These are phyloP conservation scores for Hymenoscyphus occultus DNA, from an alignment of 2,329 filamentous ascomycete species.

Conservation along the genomic window DNA sequence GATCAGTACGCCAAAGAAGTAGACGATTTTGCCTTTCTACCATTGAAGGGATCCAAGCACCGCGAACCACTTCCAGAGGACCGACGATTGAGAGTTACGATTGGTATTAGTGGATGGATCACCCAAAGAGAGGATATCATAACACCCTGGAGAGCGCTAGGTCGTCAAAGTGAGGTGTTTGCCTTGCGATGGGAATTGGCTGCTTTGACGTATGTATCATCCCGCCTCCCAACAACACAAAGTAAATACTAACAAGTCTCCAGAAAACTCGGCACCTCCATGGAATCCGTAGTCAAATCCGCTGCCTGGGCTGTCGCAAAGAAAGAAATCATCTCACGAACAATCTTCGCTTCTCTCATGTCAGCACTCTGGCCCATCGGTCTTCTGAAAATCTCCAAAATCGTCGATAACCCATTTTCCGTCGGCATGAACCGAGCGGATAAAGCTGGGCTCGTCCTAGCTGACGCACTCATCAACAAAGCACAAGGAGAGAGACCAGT, in stretches of 20 bases:
- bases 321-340: slow-evolving; percentile 60
- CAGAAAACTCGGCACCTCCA: slow-evolving; percentile 68
- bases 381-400: slow-evolving; percentile 61
- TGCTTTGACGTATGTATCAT: slow-evolving; percentile 50
- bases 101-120: slow-evolving; percentile 81
- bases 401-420: slow-evolving; percentile 79
- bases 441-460: slow-evolving; percentile 76
- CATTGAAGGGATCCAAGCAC: slow-evolving; percentile 55
- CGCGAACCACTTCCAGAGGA: slow-evolving; percentile 51
- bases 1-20: slow-evolving; percentile 84
- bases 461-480: slow-evolving; percentile 77
- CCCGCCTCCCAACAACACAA: not conserved
- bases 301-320: slow-evolving; percentile 76
- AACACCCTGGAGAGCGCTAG: slow-evolving; percentile 75
- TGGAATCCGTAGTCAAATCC: slow-evolving; percentile 74
- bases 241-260: not conserved
- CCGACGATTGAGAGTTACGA: slow-evolving; percentile 73
- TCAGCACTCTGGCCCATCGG: slow-evolving; percentile 69
- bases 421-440: slow-evolving; percentile 74
- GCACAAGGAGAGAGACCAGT: slow-evolving; percentile 80
- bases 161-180: slow-evolving; percentile 72
- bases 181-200: slow-evolving; percentile 81
- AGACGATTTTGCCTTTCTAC: slow-evolving; percentile 83
- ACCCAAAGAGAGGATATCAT: slow-evolving; percentile 69
- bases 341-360: slow-evolving; percentile 63